Evolutionary conservation across 129 eudicot genomes (phyloP).

Genomic region (Silybum marianum): DNA sequence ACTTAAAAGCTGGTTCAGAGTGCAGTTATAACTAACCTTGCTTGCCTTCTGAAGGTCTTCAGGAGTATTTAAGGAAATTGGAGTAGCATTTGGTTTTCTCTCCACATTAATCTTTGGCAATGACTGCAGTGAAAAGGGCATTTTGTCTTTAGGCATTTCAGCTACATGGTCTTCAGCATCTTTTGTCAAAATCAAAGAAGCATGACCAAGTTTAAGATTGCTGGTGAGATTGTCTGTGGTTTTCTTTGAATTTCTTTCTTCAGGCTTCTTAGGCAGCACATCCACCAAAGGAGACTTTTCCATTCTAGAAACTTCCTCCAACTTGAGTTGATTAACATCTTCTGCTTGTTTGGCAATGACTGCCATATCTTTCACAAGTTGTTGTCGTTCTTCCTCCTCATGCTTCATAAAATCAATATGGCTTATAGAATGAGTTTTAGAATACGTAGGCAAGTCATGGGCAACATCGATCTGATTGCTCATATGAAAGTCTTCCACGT

Average conservation of each 20-base stretch:
- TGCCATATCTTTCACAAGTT: constrained; percentile 22
- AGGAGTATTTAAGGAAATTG: constrained; percentile 28
- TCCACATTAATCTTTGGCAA: constrained; percentile 30
- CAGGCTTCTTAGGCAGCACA: constrained; percentile 20
- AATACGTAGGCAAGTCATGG: constrained; percentile 18
- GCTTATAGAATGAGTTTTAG: constrained; percentile 20
- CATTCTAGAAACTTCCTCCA: constrained; percentile 32
- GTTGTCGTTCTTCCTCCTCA: constrained; percentile 25
- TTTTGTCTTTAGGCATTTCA: constrained; percentile 35
- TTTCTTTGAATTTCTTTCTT: constrained; percentile 16
- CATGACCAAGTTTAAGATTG: constrained; percentile 24
- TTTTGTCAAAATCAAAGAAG: constrained; percentile 34
- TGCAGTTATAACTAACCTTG: constrained; percentile 47
- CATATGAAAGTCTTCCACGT: constrained; percentile 12
- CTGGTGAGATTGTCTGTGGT: constrained; percentile 33
- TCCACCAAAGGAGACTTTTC: constrained; percentile 26
- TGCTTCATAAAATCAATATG: constrained; percentile 10
- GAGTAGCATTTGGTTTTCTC: constrained; percentile 25
- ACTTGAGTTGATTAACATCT: constrained; percentile 35
- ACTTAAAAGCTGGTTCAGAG: background rate
- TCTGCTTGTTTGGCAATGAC: constrained; percentile 31
- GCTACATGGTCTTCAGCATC: constrained; percentile 31
- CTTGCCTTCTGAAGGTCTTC: constrained; percentile 47
- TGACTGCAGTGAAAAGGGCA: constrained; percentile 30
- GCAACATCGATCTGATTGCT: constrained; percentile 27